Conservation (phyloP, 2,329 filamentous ascomycete species). For the Nothomitra cinnamomea region DNA sequence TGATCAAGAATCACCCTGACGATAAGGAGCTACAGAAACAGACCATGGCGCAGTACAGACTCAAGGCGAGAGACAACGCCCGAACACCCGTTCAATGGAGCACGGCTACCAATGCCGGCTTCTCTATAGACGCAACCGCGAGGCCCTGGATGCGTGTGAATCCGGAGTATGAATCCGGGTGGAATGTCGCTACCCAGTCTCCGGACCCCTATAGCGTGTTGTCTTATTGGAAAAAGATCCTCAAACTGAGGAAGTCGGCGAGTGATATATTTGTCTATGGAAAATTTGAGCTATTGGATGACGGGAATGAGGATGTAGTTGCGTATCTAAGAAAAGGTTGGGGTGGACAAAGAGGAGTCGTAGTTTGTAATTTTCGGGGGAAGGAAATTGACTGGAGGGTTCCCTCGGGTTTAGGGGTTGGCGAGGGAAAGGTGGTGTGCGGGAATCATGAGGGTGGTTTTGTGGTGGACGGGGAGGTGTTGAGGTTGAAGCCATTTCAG, state of each 20-base stretch:
- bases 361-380: too few species aligned
- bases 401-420: too few species aligned
- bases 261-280: slow-evolving; percentile 12
- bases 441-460: too few species aligned
- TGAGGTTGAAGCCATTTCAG: too few species aligned
- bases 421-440: too few species aligned
- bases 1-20: too few species aligned
- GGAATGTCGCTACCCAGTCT: slow-evolving; percentile 35
- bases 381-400: too few species aligned
- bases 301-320: too few species aligned
- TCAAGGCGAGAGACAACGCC: slow-evolving; percentile 48
- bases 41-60: slow-evolving; percentile 30
- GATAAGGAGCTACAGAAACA: slow-evolving; percentile 16
- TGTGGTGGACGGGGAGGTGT: too few species aligned
- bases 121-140: slow-evolving; percentile 30
- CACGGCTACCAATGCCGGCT: slow-evolving; percentile 37
- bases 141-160: slow-evolving; percentile 44
- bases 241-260: slow-evolving; percentile 13
- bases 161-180: slow-evolving; percentile 27
- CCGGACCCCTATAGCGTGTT: background rate
- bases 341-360: too few species aligned
- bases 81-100: slow-evolving; percentile 55
- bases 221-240: slow-evolving; percentile 15
- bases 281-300: too few species aligned
- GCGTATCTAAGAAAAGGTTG: too few species aligned